Evolutionary conservation across 768 basidiomycete genomes (phyloP).

Genomic region (Lactarius quietus): DNA sequence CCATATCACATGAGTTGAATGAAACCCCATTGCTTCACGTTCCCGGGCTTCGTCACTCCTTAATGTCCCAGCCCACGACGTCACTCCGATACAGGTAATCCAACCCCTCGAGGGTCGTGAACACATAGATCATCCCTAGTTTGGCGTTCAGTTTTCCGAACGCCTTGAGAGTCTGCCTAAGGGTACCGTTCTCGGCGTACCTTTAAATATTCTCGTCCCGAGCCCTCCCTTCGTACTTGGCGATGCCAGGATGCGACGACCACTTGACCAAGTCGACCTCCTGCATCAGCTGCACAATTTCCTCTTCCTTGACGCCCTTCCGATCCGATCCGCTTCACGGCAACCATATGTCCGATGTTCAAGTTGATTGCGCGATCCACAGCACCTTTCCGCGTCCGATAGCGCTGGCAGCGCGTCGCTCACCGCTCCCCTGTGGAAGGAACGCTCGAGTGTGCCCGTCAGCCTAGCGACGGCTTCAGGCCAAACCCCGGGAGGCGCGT

Average conservation of each 20-base stretch:
- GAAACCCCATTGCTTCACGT: slow-evolving; percentile 96
- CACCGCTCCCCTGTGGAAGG: slow-evolving; percentile 52
- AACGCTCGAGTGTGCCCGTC: slow-evolving; percentile 38
- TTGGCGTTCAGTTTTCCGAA: slow-evolving; percentile 93
- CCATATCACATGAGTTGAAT: slow-evolving; percentile 91
- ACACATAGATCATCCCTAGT: slow-evolving; percentile 88
- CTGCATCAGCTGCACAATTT: slow-evolving; percentile 86
- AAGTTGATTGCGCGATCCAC: slow-evolving; percentile 94
- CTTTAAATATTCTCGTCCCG: slow-evolving; percentile 80
- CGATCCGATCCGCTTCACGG: slow-evolving; percentile 92
- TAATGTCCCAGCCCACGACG: slow-evolving; percentile 96
- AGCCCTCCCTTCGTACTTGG: slow-evolving; percentile 98
- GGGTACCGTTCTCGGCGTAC: slow-evolving; percentile 93
- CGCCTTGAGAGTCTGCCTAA: slow-evolving; percentile 87
- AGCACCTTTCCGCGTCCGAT: slow-evolving; percentile 95
- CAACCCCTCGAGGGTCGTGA: slow-evolving; percentile 91
- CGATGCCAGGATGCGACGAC: slow-evolving; percentile 89
- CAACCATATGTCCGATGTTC: slow-evolving; percentile 93
- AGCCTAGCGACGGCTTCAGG: slow-evolving; percentile 50
- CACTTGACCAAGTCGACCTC: no score
- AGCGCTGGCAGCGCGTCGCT: slow-evolving; percentile 30
- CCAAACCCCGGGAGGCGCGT: slow-evolving; percentile 89
- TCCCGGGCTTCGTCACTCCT: slow-evolving; percentile 95
- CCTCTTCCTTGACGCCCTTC: slow-evolving; percentile 91
- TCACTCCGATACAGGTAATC: slow-evolving; percentile 86